Base-by-base conservation (phyloP, 2,329 filamentous ascomycete genomes). In the Ilyonectria destructans region DNA sequence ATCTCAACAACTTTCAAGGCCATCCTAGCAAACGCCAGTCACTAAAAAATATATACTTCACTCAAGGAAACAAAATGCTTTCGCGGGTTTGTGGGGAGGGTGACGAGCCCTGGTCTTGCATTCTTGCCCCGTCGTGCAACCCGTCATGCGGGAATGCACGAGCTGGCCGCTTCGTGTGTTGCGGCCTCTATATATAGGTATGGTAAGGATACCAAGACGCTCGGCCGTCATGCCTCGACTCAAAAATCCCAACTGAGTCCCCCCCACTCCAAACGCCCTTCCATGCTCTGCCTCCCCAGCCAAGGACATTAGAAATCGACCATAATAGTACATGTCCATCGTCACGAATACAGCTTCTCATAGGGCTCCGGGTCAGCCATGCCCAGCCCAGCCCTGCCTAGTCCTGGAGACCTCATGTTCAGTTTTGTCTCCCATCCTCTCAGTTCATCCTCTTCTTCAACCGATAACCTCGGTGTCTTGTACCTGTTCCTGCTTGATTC, bases 381-480 rank as follows among this genome's bases (percentile, higher is more conserved):
- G 68, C 35, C 19, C 35, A 59, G 62, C 45, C 54, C 33, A 23
- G 23, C 54, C 54, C 45, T 72, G 68, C 35, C 19, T 31, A 59
- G 62, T 45, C 54, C 45, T 72, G 68, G 69, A 71, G 72, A 74
- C 73, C 67, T 66, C 59, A 57, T 62, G 26, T 48, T 48, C 54
- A 33, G 23, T 43, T 49, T 54, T 43, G 57, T 60, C 54, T 21
- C 43, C 68, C 67, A 48, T 69, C 62, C 68, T 45, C 69, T 67
- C 61, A 62, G 63, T 49, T 56, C 51, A 6, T 64, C 33, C 57
- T 54, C 62, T 54, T 52, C n/a, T 71, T 75, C 69, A 78, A 64
- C 71, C 80, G 67, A 83, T 80, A 26, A 83, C 78, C 67, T 85
- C 81, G 40, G 78, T 75, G 68, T 83, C 82, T 49, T 81, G 79